Conservation (phyloP, 192 early-diverging fungal genomes). For the Gorgonomyces haynaldii region DNA sequence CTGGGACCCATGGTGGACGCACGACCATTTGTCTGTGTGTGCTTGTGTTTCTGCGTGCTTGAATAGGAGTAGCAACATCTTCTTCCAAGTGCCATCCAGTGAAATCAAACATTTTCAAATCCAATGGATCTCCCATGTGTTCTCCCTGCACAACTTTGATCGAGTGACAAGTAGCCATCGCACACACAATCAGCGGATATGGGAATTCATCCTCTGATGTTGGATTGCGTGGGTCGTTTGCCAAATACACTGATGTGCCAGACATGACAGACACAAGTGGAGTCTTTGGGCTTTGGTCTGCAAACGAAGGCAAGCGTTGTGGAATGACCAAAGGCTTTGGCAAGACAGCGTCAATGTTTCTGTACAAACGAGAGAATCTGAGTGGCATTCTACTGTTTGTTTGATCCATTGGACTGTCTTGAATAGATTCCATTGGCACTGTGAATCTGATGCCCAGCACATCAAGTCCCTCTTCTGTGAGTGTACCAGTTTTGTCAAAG, state of each 20-base stretch:
- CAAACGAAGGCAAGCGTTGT: constrained; percentile 39
- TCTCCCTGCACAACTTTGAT: constrained; percentile 85
- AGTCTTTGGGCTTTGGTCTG: neutral
- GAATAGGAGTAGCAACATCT: constrained; percentile 19
- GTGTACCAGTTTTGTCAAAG: constrained; percentile 98
- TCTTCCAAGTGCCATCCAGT: constrained; percentile 91
- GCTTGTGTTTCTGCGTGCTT: neutral
- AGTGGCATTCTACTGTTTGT: neutral
- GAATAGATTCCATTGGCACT: constrained; percentile 10
- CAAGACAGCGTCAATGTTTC: constrained; percentile 5
- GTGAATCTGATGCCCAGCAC: constrained; percentile 77
- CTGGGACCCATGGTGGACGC: constrained; percentile 6
- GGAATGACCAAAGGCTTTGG: constrained; percentile 1
- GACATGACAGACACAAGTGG: constrained; percentile 47
- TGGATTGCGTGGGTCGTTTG: constrained; percentile 18
- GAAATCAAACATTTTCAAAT: constrained; percentile 96
- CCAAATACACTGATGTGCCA: constrained; percentile 12
- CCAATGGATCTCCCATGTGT: constrained; percentile 89
- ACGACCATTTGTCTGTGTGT: neutral
- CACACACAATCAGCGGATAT: constrained; percentile 42
- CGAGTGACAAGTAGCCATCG: constrained; percentile 51
- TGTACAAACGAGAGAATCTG: constrained; percentile 3
- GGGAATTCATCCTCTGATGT: constrained; percentile 28
- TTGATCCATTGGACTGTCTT: constrained; percentile 6
- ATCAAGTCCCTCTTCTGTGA: constrained; percentile 93